Evolutionary conservation across 2,329 filamentous ascomycete genomes (phyloP).

Genomic region (Phyllosticta paracitricarpa): DNA sequence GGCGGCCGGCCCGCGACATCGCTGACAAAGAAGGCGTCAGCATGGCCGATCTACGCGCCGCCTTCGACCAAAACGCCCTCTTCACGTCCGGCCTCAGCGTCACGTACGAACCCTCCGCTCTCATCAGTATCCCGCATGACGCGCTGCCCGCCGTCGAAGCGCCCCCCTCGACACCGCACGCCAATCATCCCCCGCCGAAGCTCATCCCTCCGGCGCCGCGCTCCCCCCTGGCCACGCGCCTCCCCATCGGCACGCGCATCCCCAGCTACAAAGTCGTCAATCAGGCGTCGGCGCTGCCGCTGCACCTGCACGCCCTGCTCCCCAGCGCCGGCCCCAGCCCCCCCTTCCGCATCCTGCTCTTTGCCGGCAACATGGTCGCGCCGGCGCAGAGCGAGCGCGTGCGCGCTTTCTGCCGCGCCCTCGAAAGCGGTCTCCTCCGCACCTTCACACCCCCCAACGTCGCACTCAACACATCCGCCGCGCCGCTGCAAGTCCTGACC

Average conservation of each 20-base stretch:
- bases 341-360: conserved; percentile 50
- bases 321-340: conserved; percentile 38
- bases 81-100: conserved; percentile 51
- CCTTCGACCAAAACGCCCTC: conserved; percentile 49
- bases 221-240: conserved; percentile 35
- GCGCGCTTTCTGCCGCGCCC: conserved; percentile 37
- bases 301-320: conserved; percentile 49
- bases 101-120: conserved; percentile 46
- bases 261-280: conserved; percentile 50
- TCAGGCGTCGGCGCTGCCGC: conserved; percentile 46
- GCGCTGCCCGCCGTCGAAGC: conserved; percentile 33
- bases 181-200: conserved; percentile 12
- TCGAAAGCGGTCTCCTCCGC: conserved; percentile 32
- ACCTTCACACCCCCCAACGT: conserved; percentile 30
- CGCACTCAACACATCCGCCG: conserved; percentile 39
- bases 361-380: conserved; percentile 48
- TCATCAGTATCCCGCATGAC: conserved; percentile 43
- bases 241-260: conserved; percentile 47
- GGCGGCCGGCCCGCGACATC: conserved; percentile 45
- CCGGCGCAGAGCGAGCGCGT: conserved; percentile 36
- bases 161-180: conserved; percentile 38
- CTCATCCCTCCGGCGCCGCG: conserved; percentile 18
- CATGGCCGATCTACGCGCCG: conserved; percentile 53
- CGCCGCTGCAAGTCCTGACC: conserved; percentile 43
- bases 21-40: conserved; percentile 51